Conservation (phyloP, 225 moss, liverwort and hornwort genomes). For the Physcomitrellopsis africana region DNA sequence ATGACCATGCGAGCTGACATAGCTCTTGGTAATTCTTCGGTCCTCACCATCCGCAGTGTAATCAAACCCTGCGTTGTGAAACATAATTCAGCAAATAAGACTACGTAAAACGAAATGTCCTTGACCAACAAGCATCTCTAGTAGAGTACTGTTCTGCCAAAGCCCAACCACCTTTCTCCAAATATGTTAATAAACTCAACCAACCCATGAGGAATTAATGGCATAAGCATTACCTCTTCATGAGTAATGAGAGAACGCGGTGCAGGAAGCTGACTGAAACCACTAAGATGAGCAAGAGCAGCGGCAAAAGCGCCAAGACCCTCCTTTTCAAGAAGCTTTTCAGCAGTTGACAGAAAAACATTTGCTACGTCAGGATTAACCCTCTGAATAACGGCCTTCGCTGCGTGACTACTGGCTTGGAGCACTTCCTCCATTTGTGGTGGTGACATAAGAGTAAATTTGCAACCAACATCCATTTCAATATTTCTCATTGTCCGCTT, state of each 20-base stretch:
- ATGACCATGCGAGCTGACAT: conserved; percentile 69
- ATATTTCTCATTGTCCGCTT: conserved; percentile 74
- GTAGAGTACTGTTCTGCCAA: neutral
- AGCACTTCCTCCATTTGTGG: conserved; percentile 71
- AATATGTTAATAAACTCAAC: neutral
- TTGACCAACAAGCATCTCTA: neutral
- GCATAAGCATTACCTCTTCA: conserved; percentile 56
- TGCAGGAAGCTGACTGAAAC: conserved; percentile 75
- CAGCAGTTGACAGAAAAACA: conserved; percentile 68
- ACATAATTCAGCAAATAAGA: neutral
- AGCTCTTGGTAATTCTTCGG: conserved; percentile 43
- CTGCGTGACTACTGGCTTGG: conserved; percentile 59
- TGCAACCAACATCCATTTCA: conserved; percentile 74
- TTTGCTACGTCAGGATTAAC: conserved; percentile 68
- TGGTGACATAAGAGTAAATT: conserved; percentile 58
- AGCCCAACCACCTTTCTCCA: neutral
- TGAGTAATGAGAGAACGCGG: conserved; percentile 74
- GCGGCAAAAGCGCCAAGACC: conserved; percentile 74
- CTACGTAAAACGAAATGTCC: neutral
- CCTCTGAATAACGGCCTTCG: conserved; percentile 62
- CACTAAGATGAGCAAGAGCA: conserved; percentile 79
- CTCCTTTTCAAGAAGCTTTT: conserved; percentile 57
- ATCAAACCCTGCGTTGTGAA: conserved; percentile 48
- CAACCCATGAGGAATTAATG: too few relatives aligned
- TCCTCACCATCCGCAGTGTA: conserved; percentile 63